These are phyloP conservation scores for Sapria himalayana DNA, from an alignment of 345 rosid genomes.

Conservation along the genomic window DNA sequence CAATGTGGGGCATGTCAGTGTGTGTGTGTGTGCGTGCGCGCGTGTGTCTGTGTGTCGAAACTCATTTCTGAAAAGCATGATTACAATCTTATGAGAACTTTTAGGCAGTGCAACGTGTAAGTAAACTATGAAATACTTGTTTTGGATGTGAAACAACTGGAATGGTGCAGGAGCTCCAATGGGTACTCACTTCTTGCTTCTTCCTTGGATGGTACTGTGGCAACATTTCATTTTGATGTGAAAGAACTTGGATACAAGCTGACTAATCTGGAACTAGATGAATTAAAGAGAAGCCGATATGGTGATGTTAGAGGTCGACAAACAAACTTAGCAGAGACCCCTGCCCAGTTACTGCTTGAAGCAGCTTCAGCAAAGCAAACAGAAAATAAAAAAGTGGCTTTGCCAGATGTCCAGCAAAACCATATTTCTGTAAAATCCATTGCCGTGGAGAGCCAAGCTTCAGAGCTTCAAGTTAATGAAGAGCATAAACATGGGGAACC, in stretches of 20 bases:
- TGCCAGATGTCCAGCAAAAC: conserved; percentile 39
- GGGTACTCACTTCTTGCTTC: conserved; percentile 94
- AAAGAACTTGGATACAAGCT: conserved; percentile 67
- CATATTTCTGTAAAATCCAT: conserved; percentile 28
- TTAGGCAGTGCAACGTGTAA: too few relatives aligned
- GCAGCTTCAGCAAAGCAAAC: conserved; percentile 65
- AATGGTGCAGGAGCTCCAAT: conserved; percentile 99
- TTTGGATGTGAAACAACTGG: too few relatives aligned
- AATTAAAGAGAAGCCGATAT: conserved; percentile 74
- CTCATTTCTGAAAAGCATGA: too few relatives aligned
- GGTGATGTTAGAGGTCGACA: conserved; percentile 92
- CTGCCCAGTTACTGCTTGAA: conserved; percentile 88
- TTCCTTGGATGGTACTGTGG: conserved; percentile 93
- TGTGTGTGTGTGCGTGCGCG: too few relatives aligned
- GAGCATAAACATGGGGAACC: too few relatives aligned
- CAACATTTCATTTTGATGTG: conserved; percentile 69
- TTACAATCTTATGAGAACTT: too few relatives aligned
- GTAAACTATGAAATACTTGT: too few relatives aligned
- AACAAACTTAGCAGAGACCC: conserved; percentile 79
- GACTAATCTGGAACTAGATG: conserved; percentile 62
- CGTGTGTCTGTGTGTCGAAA: too few relatives aligned
- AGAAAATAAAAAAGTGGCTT: conserved; percentile 34
- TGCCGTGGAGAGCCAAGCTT: conserved; percentile 21
- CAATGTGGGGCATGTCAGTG: too few relatives aligned
- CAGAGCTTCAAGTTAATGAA: conserved; percentile 39